Conservation (phyloP, 352 stramenopile species). For the Globisporangium carolinianum region DNA sequence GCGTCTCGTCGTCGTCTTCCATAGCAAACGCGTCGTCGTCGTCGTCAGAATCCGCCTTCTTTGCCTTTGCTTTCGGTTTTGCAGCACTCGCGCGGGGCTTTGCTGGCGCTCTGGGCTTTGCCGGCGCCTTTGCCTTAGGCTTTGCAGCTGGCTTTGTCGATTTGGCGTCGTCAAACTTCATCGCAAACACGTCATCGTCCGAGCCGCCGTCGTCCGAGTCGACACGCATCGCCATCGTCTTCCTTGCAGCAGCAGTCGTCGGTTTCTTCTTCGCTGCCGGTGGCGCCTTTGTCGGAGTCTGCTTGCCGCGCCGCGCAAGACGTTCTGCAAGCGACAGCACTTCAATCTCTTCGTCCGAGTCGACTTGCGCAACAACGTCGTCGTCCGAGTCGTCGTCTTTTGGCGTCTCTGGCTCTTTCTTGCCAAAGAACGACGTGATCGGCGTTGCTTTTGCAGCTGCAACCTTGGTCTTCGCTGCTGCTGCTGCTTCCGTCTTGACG, state of each 20-base stretch:
- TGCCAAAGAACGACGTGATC: conserved; percentile 51
- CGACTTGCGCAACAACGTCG: conserved; percentile 2
- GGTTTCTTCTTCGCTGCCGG: conserved; percentile 14
- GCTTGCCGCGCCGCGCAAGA: conserved; percentile 44
- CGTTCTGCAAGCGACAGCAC: conserved; percentile 69
- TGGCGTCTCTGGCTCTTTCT: conserved; percentile 28
- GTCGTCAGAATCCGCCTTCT: conserved; percentile 9
- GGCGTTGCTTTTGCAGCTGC: conserved; percentile 18
- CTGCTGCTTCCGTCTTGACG: conserved; percentile 21
- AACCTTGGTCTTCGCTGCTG: conserved; percentile 22
- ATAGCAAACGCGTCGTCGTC: conserved; percentile 9
- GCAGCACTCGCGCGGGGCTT: conserved; percentile 6
- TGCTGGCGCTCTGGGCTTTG: conserved; percentile 19
- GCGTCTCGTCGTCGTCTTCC: conserved; percentile 12
- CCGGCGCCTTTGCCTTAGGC: conserved; percentile 16
- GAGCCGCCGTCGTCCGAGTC: conserved; percentile 38
- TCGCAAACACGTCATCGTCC: conserved; percentile 66
- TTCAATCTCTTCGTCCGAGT: conserved; percentile 41
- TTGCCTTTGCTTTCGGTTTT: conserved; percentile 6
- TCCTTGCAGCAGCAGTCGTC: conserved; percentile 1
- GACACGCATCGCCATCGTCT: conserved; percentile 25
- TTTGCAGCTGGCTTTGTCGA: conserved; percentile 34
- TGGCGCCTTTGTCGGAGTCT: conserved; percentile 37
- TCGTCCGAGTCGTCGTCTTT: conserved; percentile 37
- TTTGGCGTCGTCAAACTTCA: conserved; percentile 20